Percentiles rank a stretch among this genome's conserved stretches.
Conservation (phyloP, 31 red algal species). For the Endocladia muricata region DNA sequence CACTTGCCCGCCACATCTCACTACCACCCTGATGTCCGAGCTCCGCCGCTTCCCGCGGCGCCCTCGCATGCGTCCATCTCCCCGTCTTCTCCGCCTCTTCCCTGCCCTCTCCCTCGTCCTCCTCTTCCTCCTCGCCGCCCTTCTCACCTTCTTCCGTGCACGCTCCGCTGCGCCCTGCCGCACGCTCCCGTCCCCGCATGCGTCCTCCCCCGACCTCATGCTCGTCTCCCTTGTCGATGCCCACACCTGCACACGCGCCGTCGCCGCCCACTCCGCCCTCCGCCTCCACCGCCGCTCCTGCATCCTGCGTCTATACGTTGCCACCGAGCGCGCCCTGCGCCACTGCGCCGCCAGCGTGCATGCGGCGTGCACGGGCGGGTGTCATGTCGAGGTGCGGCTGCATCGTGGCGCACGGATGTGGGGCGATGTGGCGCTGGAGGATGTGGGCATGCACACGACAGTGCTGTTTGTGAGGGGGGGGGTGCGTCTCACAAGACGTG, state of each 20-base stretch:
- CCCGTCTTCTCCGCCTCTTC: background rate
- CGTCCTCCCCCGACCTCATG: conserved; percentile 24
- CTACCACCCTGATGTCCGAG: too few species aligned
- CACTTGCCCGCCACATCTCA: too few species aligned
- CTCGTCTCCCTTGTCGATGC: conserved; percentile 34
- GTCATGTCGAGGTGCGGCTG: conserved; percentile 23
- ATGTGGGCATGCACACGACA: conserved; percentile 20
- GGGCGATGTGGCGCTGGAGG: conserved; percentile 25
- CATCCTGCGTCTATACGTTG: conserved; percentile 12
- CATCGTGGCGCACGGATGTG: conserved; percentile 21
- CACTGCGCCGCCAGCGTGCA: background rate
- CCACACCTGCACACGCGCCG: background rate
- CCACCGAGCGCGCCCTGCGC: conserved; percentile 1
- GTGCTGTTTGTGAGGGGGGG: conserved; percentile 30
- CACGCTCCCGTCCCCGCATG: background rate
- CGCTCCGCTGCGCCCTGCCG: background rate
- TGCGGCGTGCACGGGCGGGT: conserved; percentile 1
- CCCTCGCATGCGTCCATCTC: background rate
- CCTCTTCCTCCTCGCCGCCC: background rate
- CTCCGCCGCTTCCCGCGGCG: background rate
- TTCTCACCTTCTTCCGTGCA: background rate
- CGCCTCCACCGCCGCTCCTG: conserved; percentile 14
- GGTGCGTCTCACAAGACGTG: conserved; percentile 17
- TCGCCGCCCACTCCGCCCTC: conserved; percentile 12
- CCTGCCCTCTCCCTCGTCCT: conserved; percentile 4